Percentiles rank a stretch among this genome's conserved stretches.
Conservation (phyloP, 2,329 filamentous ascomycete genomes). For the Diaporthe sp. region DNA sequence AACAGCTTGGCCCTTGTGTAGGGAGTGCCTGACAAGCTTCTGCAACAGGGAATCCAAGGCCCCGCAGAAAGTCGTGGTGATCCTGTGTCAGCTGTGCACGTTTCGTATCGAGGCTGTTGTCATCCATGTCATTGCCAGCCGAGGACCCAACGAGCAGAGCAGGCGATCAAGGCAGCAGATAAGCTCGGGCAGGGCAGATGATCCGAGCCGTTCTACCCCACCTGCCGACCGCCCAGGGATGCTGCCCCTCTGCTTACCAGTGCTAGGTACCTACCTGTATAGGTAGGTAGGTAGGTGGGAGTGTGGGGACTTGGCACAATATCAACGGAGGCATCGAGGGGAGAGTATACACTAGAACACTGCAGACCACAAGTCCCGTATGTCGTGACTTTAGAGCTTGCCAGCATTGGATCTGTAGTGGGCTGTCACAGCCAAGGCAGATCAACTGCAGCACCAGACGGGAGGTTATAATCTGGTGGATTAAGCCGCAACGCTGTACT, state of each 20-base stretch:
- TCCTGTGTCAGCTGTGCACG: constrained; percentile 24
- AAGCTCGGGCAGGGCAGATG: constrained; percentile 22
- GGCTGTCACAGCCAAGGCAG: not conserved
- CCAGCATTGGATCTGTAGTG: not conserved
- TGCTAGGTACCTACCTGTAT: too few relatives aligned
- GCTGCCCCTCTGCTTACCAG: not conserved
- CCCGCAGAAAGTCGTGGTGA: constrained; percentile 27
- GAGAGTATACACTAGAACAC: not conserved
- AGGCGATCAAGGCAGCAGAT: not conserved
- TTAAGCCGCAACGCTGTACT: not conserved
- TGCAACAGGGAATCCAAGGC: constrained; percentile 14
- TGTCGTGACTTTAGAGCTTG: too few relatives aligned
- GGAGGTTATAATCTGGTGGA: too few relatives aligned
- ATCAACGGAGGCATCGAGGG: not conserved
- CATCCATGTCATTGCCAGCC: constrained; percentile 9
- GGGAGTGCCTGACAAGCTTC: constrained; percentile 19
- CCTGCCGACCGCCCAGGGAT: not conserved
- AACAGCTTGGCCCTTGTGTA: not conserved
- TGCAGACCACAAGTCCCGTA: not conserved
- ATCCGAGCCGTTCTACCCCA: constrained; percentile 21
- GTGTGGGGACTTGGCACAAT: not conserved
- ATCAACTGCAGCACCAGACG: too few relatives aligned
- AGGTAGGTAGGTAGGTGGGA: too few relatives aligned
- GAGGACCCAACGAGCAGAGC: not conserved
- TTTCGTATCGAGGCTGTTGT: constrained; percentile 19